Evolutionary conservation across 1,284 basidiomycete species (phyloP), one percentile per base, ranked within the genome.

Genomic region (Cutaneotrichosporon daszewskae): DNA sequence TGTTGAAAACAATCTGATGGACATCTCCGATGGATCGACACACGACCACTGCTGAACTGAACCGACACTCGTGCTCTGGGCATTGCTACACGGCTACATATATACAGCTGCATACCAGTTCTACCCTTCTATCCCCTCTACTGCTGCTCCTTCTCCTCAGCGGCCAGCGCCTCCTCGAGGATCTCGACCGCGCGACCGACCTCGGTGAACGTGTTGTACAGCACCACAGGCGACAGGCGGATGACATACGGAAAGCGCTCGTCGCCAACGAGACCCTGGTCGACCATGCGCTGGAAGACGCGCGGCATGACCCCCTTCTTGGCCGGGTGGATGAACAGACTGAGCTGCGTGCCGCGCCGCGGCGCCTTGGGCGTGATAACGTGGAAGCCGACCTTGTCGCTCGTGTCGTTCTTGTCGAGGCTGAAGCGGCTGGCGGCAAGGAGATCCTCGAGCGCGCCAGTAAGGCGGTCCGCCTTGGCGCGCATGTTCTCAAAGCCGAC

Each of bases 241-340:
- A 96, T 90, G 43, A 96, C 87, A 61, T 88, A 84, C 18, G 92
- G 91, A 59, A 83, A 75, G 57, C 91, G 75, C 69, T 92, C 87
- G 69, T 96, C 91, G 14, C 87, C 89, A 46, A 94, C 77, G 9
- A 96, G 83, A 13, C 92, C 92, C 44, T 75, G 71, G 48, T 76
- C 75, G 35, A 76, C 71, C 64, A 95, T 69, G 24, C 72, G 74
- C 40, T 77, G 68, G 52, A 82, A 80, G 17, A 94, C 77, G 49
- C 73, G 74, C 46, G 77, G 76, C 89, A 95, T 94, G 37, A 81
- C 62, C 18, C 76, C 78, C 31, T 83, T 47, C 25, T 51, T 41
- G 14, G 47, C 46, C 0, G 73, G 86, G 17, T 86, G 69, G 69
- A 94, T 84, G 32, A 87, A 69, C 25, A 96, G 71, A 16, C 87